Evolutionary conservation across 2,329 filamentous ascomycete species (phyloP).

Genomic region (Calonectria pauciramosa): DNA sequence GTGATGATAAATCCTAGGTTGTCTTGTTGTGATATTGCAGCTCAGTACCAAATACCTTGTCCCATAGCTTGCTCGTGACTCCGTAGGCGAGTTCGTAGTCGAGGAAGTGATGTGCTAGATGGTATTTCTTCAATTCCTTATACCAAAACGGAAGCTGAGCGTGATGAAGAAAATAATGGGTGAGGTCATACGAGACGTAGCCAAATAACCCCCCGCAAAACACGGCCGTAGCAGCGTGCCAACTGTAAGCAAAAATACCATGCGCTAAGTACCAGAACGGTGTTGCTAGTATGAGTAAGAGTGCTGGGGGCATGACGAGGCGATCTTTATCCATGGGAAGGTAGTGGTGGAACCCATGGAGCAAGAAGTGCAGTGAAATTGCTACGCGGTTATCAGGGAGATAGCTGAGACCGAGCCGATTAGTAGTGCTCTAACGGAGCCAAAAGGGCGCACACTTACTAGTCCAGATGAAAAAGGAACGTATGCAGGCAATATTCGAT

Average conservation of each 20-base stretch:
- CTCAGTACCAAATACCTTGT: slow-evolving; percentile 87
- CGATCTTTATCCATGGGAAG: slow-evolving; percentile 98
- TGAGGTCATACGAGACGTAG: slow-evolving; percentile 96
- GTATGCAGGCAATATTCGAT: slow-evolving; percentile 92
- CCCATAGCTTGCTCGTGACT: slow-evolving; percentile 97
- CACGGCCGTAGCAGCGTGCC: slow-evolving; percentile 82
- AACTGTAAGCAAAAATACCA: slow-evolving; percentile 83
- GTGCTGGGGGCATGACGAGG: slow-evolving; percentile 94
- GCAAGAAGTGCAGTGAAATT: slow-evolving; percentile 89
- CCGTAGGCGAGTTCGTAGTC: slow-evolving; percentile 98
- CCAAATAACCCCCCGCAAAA: slow-evolving; percentile 95
- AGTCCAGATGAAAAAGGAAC: slow-evolving; percentile 93
- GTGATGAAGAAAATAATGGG: slow-evolving; percentile 99
- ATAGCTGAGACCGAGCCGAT: slow-evolving; percentile 66
- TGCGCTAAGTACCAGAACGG: slow-evolving; percentile 97
- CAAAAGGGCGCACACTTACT: slow-evolving; percentile 67
- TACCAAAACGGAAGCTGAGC: slow-evolving; percentile 92
- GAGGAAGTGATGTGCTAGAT: slow-evolving; percentile 96
- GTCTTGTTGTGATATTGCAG: background rate
- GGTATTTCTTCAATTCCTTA: slow-evolving; percentile 95
- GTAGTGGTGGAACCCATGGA: slow-evolving; percentile 98
- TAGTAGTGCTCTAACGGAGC: slow-evolving; percentile 38
- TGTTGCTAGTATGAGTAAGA: slow-evolving; percentile 85
- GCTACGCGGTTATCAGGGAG: slow-evolving; percentile 91
- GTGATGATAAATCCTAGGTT: background rate